Base-by-base conservation (phyloP, 495 filamentous ascomycete genomes). In the Aspergillus carlsbadensis region DNA sequence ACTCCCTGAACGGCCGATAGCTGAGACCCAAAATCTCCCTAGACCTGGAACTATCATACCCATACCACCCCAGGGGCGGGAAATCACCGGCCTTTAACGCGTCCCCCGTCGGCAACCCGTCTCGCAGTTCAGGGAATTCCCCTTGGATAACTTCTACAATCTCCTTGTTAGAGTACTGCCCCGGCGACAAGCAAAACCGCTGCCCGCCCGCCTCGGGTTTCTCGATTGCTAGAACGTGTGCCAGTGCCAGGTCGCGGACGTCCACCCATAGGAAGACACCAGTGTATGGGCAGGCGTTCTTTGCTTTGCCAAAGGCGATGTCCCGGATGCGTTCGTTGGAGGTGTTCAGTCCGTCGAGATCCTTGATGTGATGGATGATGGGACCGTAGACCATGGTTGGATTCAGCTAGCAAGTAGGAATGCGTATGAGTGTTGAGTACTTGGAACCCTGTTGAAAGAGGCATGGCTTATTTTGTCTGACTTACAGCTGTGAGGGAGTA, bases 351-450 rank as follows among this genome's bases (percentile, higher is more conserved):
- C 74, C 71, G 29, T 87, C 81, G 8, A 91, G 73, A n/a, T 72
- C 81, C 59, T 87, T 86, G 37, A 89, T 70, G 54, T 85, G 84
- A 59, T 81, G 78, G 44, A 84, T 77, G 13, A 92, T 76, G 0
- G 90, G 90, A 0, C 90, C 90, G 13, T 87, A 70, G 3, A 92
- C 87, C n/a, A 90, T 68, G 0, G 89, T 87, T 47, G 79, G 79
- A 62, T 85, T 84, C 62, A 92, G 79, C 0, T 95, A 8, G 83
- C 77, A 41, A 98, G 59, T n/a, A n/a, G n/a, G n/a, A n/a, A n/a
- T n/a, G n/a, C n/a, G n/a, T n/a, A n/a, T n/a, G n/a, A n/a, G n/a
- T n/a, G n/a, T n/a, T n/a, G n/a, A n/a, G n/a, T n/a, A n/a, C n/a
- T n/a, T n/a, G n/a, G n/a, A n/a, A n/a, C n/a, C n/a, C n/a, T n/a